Base-by-base conservation (phyloP, 2,329 filamentous ascomycete genomes). In the Fusarium setosum region DNA sequence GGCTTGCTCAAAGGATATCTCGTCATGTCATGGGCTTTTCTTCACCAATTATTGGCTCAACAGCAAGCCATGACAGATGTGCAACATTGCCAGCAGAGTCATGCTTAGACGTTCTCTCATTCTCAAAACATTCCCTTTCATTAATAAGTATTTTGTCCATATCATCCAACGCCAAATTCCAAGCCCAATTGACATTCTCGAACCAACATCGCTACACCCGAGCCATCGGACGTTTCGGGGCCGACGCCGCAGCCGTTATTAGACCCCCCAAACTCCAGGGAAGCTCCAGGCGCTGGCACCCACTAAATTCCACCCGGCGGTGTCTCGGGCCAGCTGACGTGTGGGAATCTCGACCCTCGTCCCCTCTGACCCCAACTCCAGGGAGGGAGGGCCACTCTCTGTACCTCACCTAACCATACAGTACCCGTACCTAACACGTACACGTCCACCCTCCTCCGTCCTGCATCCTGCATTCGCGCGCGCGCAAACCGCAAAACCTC, bases 231-330 rank as follows among this genome's bases (percentile, higher is more conserved):
- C 37, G 35, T 32, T 59, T 62, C 53, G 56, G 66, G 53, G 32
- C 21, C 37, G 49, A 26, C 42, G 50, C 50, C 45, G 55, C n/a
- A n/a, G n/a, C n/a, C n/a, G n/a, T n/a, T n/a, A n/a, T 62, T 61
- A 32, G 44, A 68, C 67, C 66, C 42, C 42, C 24, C 26, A 32
- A 45, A 45, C 45, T 63, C 38, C 57, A 68, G 65, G 65, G 53
- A 51, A 58, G 40, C 38, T 59, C 34, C 50, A 58, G 48, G 61
- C 49, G 45, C 59, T 63, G 59, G 32, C 62, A 48, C 45, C 65
- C 69, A 70, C 70, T 72, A 70, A 73, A 69, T 67, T 57, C 60
- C 65, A 67, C 60, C 40, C 17, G 18, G 17, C 18, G 31, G 48
- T 51, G 26, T 54, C 29, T 50, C 50, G 56, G 31, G 40, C 54